These are phyloP conservation scores for Eucalyptus pauciflora DNA, from an alignment of 345 rosid genomes.

Conservation along the genomic window DNA sequence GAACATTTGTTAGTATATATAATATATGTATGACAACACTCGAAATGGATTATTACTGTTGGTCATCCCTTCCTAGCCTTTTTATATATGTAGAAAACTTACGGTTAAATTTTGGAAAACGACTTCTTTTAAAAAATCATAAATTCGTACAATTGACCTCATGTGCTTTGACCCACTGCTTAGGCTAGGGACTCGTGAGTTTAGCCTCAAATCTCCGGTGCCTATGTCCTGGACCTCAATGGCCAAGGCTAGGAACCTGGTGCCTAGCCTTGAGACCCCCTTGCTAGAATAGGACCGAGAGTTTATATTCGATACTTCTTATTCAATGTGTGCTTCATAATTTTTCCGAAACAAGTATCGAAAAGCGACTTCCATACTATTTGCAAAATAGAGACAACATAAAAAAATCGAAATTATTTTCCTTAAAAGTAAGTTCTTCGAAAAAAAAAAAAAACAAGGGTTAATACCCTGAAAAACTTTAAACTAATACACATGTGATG, in stretches of 20 bases:
- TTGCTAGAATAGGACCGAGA: fast-evolving
- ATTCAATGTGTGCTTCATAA: background rate
- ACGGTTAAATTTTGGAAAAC: background rate
- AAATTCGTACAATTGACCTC: background rate
- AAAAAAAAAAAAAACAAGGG: background rate
- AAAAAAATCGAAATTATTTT: background rate
- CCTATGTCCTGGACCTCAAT: background rate
- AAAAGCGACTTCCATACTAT: background rate
- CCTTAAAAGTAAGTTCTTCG: background rate
- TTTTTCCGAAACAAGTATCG: background rate
- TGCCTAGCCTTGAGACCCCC: fast-evolving
- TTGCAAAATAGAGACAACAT: background rate
- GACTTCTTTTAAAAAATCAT: background rate
- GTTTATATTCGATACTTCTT: background rate
- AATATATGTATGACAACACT: background rate
- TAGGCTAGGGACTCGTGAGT: fast-evolving
- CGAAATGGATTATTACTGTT: fast-evolving
- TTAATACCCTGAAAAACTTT: no score
- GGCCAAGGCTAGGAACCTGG: background rate
- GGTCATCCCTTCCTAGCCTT: background rate
- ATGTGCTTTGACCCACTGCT: background rate
- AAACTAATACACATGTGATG: no score
- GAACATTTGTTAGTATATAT: background rate
- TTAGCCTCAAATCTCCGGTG: background rate
- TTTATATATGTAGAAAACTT: background rate